These are phyloP conservation scores for Vigna unguiculata DNA, from an alignment of 306 rosid genomes.

Conservation along the genomic window DNA sequence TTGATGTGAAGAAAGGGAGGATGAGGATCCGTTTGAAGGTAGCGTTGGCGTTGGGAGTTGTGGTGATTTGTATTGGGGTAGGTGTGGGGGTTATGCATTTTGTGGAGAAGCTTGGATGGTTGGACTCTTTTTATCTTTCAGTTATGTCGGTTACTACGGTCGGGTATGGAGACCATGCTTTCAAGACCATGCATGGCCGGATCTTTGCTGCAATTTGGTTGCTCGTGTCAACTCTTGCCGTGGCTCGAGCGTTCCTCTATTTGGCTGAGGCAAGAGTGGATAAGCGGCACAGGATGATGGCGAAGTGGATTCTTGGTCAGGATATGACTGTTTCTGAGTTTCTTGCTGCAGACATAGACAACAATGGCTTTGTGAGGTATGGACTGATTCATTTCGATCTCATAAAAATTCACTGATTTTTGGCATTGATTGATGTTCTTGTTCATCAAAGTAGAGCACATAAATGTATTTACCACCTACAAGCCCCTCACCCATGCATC, in stretches of 20 bases:
- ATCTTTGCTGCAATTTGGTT: slow-evolving; percentile 92
- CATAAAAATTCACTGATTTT: neutral
- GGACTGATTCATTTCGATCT: slow-evolving; percentile 26
- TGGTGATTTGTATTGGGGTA: slow-evolving; percentile 82
- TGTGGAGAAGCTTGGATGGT: slow-evolving; percentile 84
- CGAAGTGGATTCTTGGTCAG: slow-evolving; percentile 98
- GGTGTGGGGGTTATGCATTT: slow-evolving; percentile 89
- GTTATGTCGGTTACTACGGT: slow-evolving; percentile 98
- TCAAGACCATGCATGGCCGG: slow-evolving; percentile 77
- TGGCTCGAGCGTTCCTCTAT: slow-evolving; percentile 88
- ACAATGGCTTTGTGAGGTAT: slow-evolving; percentile 95
- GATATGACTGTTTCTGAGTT: slow-evolving; percentile 92
- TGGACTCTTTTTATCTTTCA: slow-evolving; percentile 93
- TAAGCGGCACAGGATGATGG: slow-evolving; percentile 92
- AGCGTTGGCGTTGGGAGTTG: slow-evolving; percentile 88
- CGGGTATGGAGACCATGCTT: slow-evolving; percentile 89
- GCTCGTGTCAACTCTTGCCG: slow-evolving; percentile 93
- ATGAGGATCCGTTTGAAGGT: slow-evolving; percentile 99
- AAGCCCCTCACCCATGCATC: neutral
- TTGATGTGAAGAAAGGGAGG: slow-evolving; percentile 96
- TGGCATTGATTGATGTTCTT: neutral
- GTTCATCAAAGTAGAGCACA: slow-evolving; percentile 22
- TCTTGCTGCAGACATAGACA: slow-evolving; percentile 95
- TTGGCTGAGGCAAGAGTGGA: slow-evolving; percentile 99
- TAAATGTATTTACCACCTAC: neutral